Evolutionary conservation across 768 basidiomycete genomes (phyloP), one percentile per base, ranked within the genome.

Genomic region (Artomyces pyxidatus): DNA sequence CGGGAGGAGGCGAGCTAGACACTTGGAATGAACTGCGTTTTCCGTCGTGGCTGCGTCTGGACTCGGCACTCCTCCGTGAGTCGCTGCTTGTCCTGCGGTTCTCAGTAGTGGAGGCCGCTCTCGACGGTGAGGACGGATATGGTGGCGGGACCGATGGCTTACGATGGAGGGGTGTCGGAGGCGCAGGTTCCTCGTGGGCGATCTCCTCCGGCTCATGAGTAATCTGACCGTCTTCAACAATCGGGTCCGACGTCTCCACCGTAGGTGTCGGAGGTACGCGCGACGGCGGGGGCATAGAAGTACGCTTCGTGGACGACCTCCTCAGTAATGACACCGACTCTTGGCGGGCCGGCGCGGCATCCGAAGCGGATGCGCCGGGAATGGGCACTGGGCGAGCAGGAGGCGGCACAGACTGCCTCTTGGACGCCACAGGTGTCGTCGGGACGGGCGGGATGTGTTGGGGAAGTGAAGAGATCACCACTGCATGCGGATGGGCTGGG

Each of bases 401-500:
- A 39, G 27, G 53, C 46, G 43, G 47, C 37, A 35, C 39, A 16
- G 50, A 47, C 4, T 63, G 55, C 1, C 6, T 56, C 40, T 44
- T 49, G 40, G 48, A 10, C 6, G 37, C 22, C 11, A 27, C 16
- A 40, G 38, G 46, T 17, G 32, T 16, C 12, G 6, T 11, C n/a
- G 22, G 25, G 4, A 21, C 10, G 22, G 25, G 21, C n/a, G 37
- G 46, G 11, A 26, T n/a, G 11, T 23, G 37, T 17, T 28, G 21
- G 23, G 30, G 47, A 14, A 26, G 19, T 14, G 27, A 12, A 0
- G 51, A 44, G 3, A 25, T 37, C 22, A 60, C 59, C 30, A 56
- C 59, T 8, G 65, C 58, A n/a, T 42, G 32, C 23, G 61, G 26
- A 43, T 58, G 61, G 21, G 61, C 61, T 0, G 69, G 69, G 17